Percentiles rank a stretch among this genome's conserved stretches.
These are phyloP conservation scores for Aspergillus funiculosus DNA, from an alignment of 495 filamentous ascomycete genomes.

Conservation along the genomic window DNA sequence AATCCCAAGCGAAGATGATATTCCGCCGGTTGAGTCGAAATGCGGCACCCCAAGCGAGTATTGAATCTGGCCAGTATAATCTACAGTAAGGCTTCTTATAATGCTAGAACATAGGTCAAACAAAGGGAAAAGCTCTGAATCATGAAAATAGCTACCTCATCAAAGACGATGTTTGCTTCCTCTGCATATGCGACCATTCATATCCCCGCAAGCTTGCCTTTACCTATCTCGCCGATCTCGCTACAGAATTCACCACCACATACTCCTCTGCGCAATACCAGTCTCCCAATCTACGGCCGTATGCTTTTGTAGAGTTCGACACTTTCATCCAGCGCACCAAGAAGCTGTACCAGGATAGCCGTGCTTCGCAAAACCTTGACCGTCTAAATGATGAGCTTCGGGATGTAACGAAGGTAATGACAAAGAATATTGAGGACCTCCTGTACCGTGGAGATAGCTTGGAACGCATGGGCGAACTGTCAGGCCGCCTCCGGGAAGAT, in stretches of 20 bases:
- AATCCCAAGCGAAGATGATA: slow-evolving; percentile 84
- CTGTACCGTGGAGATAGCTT: slow-evolving; percentile 91
- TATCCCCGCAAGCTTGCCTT: slow-evolving; percentile 98
- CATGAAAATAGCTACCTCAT: slow-evolving; percentile 67
- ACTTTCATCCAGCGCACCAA: slow-evolving; percentile 92
- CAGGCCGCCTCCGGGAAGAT: slow-evolving; percentile 77
- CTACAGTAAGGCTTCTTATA: slow-evolving; percentile 68
- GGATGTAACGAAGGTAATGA: slow-evolving; percentile 99
- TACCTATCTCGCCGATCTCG: slow-evolving; percentile 92
- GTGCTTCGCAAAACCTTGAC: slow-evolving; percentile 80
- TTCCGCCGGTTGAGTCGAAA: slow-evolving; percentile 79
- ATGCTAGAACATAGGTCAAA: not conserved
- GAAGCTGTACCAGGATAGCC: slow-evolving; percentile 87
- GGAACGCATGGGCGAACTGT: slow-evolving; percentile 96
- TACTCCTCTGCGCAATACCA: slow-evolving; percentile 69
- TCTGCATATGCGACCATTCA: slow-evolving; percentile 85
- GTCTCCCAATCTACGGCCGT: slow-evolving; percentile 72
- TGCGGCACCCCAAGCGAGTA: slow-evolving; percentile 83
- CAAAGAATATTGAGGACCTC: slow-evolving; percentile 98
- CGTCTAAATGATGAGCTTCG: slow-evolving; percentile 91
- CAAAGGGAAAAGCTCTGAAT: not conserved
- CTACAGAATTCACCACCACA: slow-evolving; percentile 82
- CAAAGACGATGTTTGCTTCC: slow-evolving; percentile 72
- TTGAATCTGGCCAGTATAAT: slow-evolving; percentile 79
- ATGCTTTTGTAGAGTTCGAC: slow-evolving; percentile 96